Evolutionary conservation across 192 early-diverging fungal genomes (phyloP).

Genomic region (Coemansia sp.): DNA sequence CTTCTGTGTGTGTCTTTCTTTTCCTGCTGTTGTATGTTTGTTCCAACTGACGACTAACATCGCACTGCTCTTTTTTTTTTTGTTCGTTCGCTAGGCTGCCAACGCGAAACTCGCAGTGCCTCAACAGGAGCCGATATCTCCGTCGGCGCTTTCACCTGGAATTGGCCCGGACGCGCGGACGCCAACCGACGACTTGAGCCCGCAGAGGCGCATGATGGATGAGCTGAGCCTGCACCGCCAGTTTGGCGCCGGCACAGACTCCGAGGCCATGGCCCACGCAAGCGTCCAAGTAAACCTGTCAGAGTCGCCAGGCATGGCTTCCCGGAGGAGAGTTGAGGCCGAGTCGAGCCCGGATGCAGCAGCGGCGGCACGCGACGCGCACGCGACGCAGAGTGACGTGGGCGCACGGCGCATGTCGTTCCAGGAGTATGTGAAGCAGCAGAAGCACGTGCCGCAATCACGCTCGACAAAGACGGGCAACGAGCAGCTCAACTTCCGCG

Average conservation of each 20-base stretch:
- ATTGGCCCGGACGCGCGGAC: neutral
- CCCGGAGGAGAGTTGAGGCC: neutral
- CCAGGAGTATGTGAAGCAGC: conserved; percentile 45
- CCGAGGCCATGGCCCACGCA: conserved; percentile 28
- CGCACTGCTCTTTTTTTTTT: neutral
- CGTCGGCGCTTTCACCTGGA: neutral
- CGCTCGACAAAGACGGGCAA: conserved; percentile 14
- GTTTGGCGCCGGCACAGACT: conserved; percentile 12
- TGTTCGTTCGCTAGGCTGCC: no score
- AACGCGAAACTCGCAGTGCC: neutral
- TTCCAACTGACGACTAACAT: neutral
- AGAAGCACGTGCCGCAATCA: conserved; percentile 7
- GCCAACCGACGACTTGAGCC: neutral
- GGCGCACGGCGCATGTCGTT: conserved; percentile 20
- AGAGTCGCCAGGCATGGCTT: conserved; percentile 17
- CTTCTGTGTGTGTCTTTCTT: neutral
- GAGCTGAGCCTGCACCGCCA: conserved; percentile 9
- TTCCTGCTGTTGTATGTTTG: neutral
- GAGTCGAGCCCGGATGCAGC: neutral
- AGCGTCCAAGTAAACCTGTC: conserved; percentile 30
- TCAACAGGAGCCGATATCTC: neutral
- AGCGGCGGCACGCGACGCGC: neutral
- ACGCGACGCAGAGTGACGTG: neutral
- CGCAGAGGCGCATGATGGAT: neutral
- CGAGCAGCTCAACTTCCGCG: conserved; percentile 51